Conservation (phyloP, 2,329 filamentous ascomycete genomes). For the Epichloe typhina region DNA sequence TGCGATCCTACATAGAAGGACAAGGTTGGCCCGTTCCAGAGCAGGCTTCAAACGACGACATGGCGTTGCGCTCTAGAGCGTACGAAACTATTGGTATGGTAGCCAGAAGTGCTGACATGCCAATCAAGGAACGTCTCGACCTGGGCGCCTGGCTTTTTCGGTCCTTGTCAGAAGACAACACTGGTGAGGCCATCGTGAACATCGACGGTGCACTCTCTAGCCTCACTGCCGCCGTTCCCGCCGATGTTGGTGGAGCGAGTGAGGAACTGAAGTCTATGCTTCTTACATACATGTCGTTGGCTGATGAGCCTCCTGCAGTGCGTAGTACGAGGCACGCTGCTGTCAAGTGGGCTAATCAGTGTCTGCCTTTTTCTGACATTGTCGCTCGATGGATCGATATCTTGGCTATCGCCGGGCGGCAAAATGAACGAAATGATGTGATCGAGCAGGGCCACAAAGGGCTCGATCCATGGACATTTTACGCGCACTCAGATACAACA, state of each 20-base stretch:
- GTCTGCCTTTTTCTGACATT: conserved; percentile 66
- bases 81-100: conserved; percentile 87
- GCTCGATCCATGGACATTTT: conserved; percentile 52
- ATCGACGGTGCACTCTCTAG: conserved; percentile 82
- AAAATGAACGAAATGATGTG: conserved; percentile 65
- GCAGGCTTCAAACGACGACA: conserved; percentile 43
- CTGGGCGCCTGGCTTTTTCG: conserved; percentile 64
- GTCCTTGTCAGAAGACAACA: conserved; percentile 68
- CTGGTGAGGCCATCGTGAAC: conserved; percentile 64
- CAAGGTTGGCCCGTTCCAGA: conserved; percentile 72
- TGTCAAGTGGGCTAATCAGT: conserved; percentile 82
- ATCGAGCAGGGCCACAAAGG: conserved; percentile 83
- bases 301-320: conserved; percentile 36
- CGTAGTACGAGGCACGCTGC: conserved; percentile 69
- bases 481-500: conserved; percentile 29
- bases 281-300: conserved; percentile 50
- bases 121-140: conserved; percentile 39
- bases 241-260: conserved; percentile 17
- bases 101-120: conserved; percentile 48
- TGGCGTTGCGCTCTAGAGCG: conserved; percentile 60
- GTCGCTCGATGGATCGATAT: conserved; percentile 80
- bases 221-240: conserved; percentile 37
- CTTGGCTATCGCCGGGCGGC: conserved; percentile 56
- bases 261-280: conserved; percentile 39
- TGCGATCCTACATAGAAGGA: conserved; percentile 60